Conservation (phyloP, 108 stramenopile species). For the Aurantiochytrium sp. region DNA sequence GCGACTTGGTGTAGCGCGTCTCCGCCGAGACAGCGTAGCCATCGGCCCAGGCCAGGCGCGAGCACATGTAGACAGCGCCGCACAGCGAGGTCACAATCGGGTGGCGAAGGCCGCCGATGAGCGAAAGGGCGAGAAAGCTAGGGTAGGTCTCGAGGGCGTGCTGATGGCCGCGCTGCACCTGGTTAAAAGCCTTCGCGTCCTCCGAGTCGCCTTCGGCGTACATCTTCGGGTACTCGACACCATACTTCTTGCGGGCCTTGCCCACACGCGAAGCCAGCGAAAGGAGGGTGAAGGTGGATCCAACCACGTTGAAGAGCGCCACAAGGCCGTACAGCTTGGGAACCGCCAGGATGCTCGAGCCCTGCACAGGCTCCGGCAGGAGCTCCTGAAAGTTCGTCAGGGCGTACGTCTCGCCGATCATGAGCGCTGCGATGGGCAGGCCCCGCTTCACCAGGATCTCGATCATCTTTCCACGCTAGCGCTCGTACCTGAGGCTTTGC, state of each 20-base stretch:
- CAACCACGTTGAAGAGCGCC: conserved; percentile 17
- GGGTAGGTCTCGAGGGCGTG: conserved; percentile 51
- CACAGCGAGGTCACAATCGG: conserved; percentile 47
- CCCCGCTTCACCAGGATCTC: background rate
- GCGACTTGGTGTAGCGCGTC: conserved; percentile 13
- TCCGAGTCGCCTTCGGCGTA: conserved; percentile 67
- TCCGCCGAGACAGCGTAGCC: conserved; percentile 9
- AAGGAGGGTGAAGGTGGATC: background rate
- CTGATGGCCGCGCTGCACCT: conserved; percentile 79
- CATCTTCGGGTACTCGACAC: conserved; percentile 58
- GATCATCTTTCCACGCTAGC: too few species aligned
- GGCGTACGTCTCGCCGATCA: background rate
- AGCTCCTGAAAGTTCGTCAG: background rate
- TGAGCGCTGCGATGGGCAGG: background rate
- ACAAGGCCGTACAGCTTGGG: conserved; percentile 13
- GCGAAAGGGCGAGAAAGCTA: conserved; percentile 40
- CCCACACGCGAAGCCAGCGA: background rate
- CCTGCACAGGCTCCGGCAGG: background rate
- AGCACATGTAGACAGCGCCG: conserved; percentile 21
- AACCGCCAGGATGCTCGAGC: background rate
- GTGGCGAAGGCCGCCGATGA: conserved; percentile 70
- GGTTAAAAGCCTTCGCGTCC: conserved; percentile 74
- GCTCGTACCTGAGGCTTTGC: too few species aligned
- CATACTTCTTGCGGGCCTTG: conserved; percentile 14
- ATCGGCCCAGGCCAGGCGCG: conserved; percentile 19